Base-by-base conservation (phyloP, 108 stramenopile species). In the Cyclotella atomus region DNA sequence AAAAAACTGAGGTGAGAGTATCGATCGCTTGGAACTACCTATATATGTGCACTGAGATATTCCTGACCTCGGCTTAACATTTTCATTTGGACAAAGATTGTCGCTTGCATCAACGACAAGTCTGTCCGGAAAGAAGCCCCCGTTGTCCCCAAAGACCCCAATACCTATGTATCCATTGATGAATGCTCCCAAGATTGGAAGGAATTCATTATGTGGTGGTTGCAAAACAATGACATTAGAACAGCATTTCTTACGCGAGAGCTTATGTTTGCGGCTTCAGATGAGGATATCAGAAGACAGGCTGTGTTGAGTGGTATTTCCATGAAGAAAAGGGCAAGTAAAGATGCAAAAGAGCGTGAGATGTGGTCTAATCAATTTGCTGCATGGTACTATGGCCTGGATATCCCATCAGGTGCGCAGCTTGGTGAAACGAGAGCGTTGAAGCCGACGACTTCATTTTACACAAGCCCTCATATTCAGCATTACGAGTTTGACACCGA, bases 31-130 rank as follows among this genome's bases (percentile, higher is more conserved):
- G n/a, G n/a, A n/a, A n/a, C n/a, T n/a, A n/a, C n/a, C n/a, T n/a
- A n/a, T n/a, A n/a, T n/a, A n/a, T n/a, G n/a, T n/a, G n/a, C n/a
- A n/a, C n/a, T n/a, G n/a, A n/a, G n/a, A n/a, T n/a, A n/a, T n/a
- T n/a, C n/a, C n/a, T n/a, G n/a, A n/a, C n/a, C n/a, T n/a, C n/a
- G n/a, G n/a, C n/a, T n/a, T n/a, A n/a, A n/a, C n/a, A n/a, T n/a
- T n/a, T n/a, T n/a, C n/a, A n/a, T n/a, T n/a, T n/a, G n/a, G n/a
- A n/a, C n/a, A 9, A 47, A 68, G 52, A 25, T 68, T 3, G 20
- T 68, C 10, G 47, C 66, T 35, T 68, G 66, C 32, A 16, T 68
- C 35, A 33, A 54, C 14, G 66, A 68, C 52, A 68, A 54, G 43
- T 27, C 12, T 6, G 66, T 68, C 19, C 21, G 52, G 36, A 2